Base-by-base conservation (phyloP, 2,329 filamentous ascomycete species). In the Cercospora brassicicola region DNA sequence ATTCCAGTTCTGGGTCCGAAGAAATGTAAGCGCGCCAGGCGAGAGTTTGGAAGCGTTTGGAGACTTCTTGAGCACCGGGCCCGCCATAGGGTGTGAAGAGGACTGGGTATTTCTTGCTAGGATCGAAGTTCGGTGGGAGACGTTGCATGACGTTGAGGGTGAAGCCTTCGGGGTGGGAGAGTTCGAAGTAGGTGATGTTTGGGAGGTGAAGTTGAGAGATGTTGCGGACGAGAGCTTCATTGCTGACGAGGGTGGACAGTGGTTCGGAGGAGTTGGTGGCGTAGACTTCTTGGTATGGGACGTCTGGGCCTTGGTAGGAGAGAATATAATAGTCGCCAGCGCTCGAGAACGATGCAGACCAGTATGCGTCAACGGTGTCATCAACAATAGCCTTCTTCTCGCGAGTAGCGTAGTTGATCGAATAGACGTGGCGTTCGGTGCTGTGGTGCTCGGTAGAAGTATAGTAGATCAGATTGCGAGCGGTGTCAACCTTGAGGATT, bases 71-170 rank as follows among this genome's bases (percentile, higher is more conserved):
- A 0, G 88, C 85, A 66, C 86, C 86, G 0, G 89, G 89, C 0
- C 89, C 89, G 20, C 89, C 89, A 76, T 91, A 91, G 0, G 89
- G 88, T 1, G 86, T 88, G 74, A 91, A 88, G 0, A 92, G 81
- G 1, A 88, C 84, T 0, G 89, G 89, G 74, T 91, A 91, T 71
- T 88, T 87, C 79, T 88, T 88, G 13, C 78, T 74, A 0, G 87
- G 78, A 75, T 89, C 83, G 70, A 91, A 91, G 76, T 88, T 87
- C 11, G 87, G 84, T 0, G 90, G 89, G 0, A 91, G 84, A 10
- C 85, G 84, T 72, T 90, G 85, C 84, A 88, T 87, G 31, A 90
- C 88, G 74, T 90, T 89, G 53, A 91, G 77, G 0, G 78, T 84
- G 75, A 85, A 88, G 8, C 88, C 88, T 23, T 86, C 84, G 0